Conservation (phyloP, 768 basidiomycete species). For the Omphalotus guepiniiformis region DNA sequence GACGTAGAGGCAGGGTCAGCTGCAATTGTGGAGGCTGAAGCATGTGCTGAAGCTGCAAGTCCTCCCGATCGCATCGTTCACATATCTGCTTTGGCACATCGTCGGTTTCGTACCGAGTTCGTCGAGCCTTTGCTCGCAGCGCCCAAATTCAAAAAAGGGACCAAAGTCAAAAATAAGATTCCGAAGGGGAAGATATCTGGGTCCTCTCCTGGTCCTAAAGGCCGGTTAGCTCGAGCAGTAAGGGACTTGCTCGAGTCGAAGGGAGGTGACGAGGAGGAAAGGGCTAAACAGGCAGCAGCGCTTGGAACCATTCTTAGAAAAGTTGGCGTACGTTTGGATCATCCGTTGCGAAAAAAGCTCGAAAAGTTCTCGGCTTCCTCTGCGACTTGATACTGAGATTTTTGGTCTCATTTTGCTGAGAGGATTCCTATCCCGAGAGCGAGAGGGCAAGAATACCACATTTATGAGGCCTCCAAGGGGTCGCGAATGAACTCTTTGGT, state of each 20-base stretch:
- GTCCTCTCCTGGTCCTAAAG: constrained; percentile 47
- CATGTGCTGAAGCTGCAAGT: constrained; percentile 73
- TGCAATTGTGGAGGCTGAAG: constrained; percentile 53
- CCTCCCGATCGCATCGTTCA: constrained; percentile 61
- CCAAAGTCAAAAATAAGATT: constrained; percentile 47
- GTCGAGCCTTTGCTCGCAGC: constrained; percentile 63
- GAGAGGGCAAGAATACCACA: too few relatives aligned
- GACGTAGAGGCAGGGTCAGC: constrained; percentile 51
- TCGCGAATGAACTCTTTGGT: too few relatives aligned
- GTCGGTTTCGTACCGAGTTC: constrained; percentile 69
- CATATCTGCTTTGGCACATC: constrained; percentile 58
- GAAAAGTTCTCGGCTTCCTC: constrained; percentile 47
- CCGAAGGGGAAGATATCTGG: constrained; percentile 36
- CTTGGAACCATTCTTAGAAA: constrained; percentile 47
- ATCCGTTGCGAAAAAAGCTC: constrained; percentile 64
- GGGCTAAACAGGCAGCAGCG: constrained; percentile 40
- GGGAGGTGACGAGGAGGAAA: constrained; percentile 42
- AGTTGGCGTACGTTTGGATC: constrained; percentile 56
- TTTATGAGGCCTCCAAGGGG: too few relatives aligned
- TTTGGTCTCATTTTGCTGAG: too few relatives aligned
- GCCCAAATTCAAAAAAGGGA: constrained; percentile 60
- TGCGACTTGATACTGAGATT: too few relatives aligned
- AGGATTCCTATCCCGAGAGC: too few relatives aligned
- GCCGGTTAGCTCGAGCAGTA: constrained; percentile 64
- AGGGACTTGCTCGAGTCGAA: constrained; percentile 59